Conservation (phyloP, 192 early-diverging fungal species). For the Coemansia sp. region DNA sequence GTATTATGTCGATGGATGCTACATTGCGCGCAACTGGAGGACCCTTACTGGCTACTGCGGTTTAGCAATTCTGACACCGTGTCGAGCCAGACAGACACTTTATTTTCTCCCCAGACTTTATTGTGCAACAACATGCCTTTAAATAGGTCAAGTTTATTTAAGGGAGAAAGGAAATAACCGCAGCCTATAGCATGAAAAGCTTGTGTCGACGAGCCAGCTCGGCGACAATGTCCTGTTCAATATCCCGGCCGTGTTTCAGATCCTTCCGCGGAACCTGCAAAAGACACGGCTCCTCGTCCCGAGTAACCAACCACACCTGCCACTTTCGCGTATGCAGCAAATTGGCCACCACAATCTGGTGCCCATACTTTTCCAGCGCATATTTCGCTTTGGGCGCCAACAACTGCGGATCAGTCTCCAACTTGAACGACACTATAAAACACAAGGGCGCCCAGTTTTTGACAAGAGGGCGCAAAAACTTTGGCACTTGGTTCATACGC, state of each 20-base stretch:
- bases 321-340: conserved; percentile 85
- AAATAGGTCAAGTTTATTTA: neutral
- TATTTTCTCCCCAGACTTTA: neutral
- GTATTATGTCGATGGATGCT: too few relatives aligned
- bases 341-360: conserved; percentile 97
- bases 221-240: conserved; percentile 41
- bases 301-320: conserved; percentile 65
- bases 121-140: neutral
- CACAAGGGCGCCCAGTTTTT: conserved; percentile 86
- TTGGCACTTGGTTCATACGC: conserved; percentile 94
- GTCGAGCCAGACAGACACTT: neutral
- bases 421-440: conserved; percentile 96
- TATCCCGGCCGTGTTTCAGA: conserved; percentile 24
- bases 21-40: too few relatives aligned
- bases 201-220: conserved; percentile 40
- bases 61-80: neutral
- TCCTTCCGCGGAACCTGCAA: conserved; percentile 35
- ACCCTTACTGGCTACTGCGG: neutral
- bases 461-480: conserved; percentile 91
- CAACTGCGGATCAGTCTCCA: conserved; percentile 88
- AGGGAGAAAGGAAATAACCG: neutral
- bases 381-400: conserved; percentile 77
- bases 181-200: conserved; percentile 9
- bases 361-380: conserved; percentile 83
- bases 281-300: conserved; percentile 25